A percentile compares a stretch with the other conserved stretches of the same genome.
Conservation (phyloP, 306 rosid genomes). For the Carpinus fangiana region DNA sequence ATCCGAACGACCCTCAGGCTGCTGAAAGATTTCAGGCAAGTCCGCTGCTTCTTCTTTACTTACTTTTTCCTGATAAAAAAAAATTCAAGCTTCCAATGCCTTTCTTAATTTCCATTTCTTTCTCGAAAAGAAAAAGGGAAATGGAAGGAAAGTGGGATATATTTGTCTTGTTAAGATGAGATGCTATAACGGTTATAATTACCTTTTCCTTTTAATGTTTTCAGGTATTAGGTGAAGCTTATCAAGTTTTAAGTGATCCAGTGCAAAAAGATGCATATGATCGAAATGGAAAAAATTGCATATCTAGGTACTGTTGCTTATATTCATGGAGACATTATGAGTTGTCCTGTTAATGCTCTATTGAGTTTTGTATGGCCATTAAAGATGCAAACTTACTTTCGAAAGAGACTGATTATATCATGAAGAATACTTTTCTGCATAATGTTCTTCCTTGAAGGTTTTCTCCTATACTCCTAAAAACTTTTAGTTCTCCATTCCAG, state of each 20-base stretch:
- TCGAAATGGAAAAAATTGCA: slow-evolving; percentile 76
- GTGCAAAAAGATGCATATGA: slow-evolving; percentile 70
- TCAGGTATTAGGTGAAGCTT: slow-evolving; percentile 86
- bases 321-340: not conserved
- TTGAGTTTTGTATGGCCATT: not conserved
- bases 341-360: not conserved
- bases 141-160: not conserved
- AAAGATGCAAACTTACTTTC: not conserved
- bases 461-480: slow-evolving; percentile 1
- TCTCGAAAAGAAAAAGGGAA: not conserved
- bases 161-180: no score
- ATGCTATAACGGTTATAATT: not conserved
- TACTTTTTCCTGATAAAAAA: not conserved
- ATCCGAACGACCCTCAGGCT: slow-evolving; percentile 81
- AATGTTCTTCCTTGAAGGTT: not conserved
- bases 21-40: slow-evolving; percentile 79
- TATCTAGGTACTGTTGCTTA: slow-evolving; percentile 54
- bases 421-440: not conserved
- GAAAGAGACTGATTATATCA: not conserved
- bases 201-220: not conserved
- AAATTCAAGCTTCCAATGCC: not conserved
- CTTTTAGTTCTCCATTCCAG: slow-evolving; percentile 45
- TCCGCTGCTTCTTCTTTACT: slow-evolving; percentile 8
- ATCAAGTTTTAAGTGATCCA: slow-evolving; percentile 88
- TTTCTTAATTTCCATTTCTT: not conserved